Conservation (phyloP, 2,329 filamentous ascomycete genomes). For the Xylaria sp. region DNA sequence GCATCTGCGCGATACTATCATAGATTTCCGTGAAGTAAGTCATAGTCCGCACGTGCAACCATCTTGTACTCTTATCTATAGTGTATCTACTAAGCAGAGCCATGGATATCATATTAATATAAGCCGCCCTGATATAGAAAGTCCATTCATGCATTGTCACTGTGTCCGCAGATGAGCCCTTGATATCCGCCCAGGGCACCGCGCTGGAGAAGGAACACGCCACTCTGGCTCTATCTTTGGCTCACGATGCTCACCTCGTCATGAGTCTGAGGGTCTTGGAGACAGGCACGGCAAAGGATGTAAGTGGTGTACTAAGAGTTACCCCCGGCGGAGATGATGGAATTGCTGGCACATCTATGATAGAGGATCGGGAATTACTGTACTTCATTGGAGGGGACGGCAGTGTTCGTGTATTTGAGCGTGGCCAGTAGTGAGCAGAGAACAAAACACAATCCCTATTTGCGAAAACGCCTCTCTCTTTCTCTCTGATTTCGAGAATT, state of each 20-base stretch:
- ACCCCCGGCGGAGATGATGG: conserved; percentile 49
- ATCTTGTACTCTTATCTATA: not conserved
- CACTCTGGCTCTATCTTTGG: conserved; percentile 62
- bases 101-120: conserved; percentile 21
- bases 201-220: conserved; percentile 66
- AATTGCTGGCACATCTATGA: conserved; percentile 21
- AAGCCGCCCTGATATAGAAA: conserved; percentile 37
- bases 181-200: conserved; percentile 57
- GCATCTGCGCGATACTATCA: conserved; percentile 51
- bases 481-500: conserved; percentile 1
- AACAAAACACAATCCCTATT: conserved; percentile 4
- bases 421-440: conserved; percentile 52
- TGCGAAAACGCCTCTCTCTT: conserved; percentile 1
- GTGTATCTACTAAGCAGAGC: not conserved
- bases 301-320: conserved; percentile 79
- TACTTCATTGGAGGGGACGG: conserved; percentile 80
- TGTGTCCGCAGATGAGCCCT: conserved; percentile 66
- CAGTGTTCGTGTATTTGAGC: conserved; percentile 74
- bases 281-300: conserved; percentile 82
- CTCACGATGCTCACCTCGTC: conserved; percentile 69
- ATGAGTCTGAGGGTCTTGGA: conserved; percentile 71
- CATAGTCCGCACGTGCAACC: conserved; percentile 15
- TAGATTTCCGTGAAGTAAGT: conserved; percentile 58
- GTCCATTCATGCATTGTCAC: conserved; percentile 63
- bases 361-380: conserved; percentile 65